Percentiles rank a stretch among this genome's conserved stretches.
These are phyloP conservation scores for Xylariaceae sp. DNA, from an alignment of 2,329 filamentous ascomycete species.

Conservation along the genomic window DNA sequence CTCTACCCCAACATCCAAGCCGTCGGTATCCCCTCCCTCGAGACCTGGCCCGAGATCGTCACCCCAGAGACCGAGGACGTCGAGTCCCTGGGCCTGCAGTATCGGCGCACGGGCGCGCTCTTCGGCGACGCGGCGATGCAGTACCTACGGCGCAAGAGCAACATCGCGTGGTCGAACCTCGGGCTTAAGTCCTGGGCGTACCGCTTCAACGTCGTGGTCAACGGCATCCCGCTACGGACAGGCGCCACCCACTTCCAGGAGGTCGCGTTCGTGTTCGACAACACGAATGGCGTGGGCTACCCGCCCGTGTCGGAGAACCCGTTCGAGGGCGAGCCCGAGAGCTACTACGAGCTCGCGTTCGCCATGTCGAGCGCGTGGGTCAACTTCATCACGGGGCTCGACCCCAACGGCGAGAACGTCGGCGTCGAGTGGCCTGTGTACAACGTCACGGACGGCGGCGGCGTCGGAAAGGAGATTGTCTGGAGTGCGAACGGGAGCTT, in stretches of 20 bases:
- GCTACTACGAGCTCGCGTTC: conserved; percentile 23
- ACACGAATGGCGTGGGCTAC: conserved; percentile 28
- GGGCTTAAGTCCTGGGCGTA: conserved; percentile 26
- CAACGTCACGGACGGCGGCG: conserved; percentile 6
- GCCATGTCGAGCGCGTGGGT: conserved; percentile 29
- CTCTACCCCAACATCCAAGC: conserved; percentile 30
- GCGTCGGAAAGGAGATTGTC: conserved; percentile 23
- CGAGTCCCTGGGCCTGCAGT: conserved; percentile 22
- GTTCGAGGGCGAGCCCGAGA: conserved; percentile 22
- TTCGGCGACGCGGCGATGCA: conserved; percentile 25
- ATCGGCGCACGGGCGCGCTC: conserved; percentile 25
- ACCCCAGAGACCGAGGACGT: conserved; percentile 21
- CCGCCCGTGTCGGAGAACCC: conserved; percentile 18
- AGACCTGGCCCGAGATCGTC: conserved; percentile 28
- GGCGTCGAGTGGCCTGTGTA: conserved; percentile 25
- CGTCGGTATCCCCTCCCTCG: conserved; percentile 30
- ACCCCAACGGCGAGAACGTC: conserved; percentile 37
- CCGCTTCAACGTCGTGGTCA: conserved; percentile 29
- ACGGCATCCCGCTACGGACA: conserved; percentile 14
- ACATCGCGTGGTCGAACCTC: conserved; percentile 22
- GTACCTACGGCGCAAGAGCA: conserved; percentile 23
- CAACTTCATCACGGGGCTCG: conserved; percentile 46
- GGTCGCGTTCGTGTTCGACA: conserved; percentile 38
- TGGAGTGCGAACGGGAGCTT: conserved; percentile 20
- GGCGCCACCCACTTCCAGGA: conserved; percentile 37